Conservation (phyloP, 129 eudicot species). For the Artemisia tridentata region DNA sequence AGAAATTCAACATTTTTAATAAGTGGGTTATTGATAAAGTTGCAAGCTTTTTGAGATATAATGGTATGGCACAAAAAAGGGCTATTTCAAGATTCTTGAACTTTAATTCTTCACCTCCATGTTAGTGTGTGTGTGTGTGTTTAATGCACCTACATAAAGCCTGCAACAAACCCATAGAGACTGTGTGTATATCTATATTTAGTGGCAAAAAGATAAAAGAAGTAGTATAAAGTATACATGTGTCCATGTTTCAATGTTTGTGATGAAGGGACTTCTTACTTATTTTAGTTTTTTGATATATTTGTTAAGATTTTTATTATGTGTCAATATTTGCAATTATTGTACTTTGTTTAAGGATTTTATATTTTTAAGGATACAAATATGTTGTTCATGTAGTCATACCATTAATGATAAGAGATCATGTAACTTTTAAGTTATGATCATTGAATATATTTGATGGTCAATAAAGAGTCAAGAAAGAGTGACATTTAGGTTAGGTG, state of each 20-base stretch:
- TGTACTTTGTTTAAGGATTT: neutral
- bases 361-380: conserved; percentile 6
- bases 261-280: conserved; percentile 13
- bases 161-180: conserved; percentile 27
- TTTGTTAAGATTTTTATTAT: too few relatives aligned
- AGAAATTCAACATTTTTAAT: neutral
- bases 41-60: neutral
- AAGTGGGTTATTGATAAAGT: too few relatives aligned
- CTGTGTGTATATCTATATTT: conserved; percentile 12
- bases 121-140: conserved; percentile 26
- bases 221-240: conserved; percentile 19
- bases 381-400: conserved; percentile 13
- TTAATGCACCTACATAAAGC: conserved; percentile 36
- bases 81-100: conserved; percentile 22
- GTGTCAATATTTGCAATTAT: conserved; percentile 7
- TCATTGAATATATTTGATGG: neutral
- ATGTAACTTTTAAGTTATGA: conserved; percentile 2
- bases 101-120: conserved; percentile 28
- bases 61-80: neutral
- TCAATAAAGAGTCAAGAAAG: conserved; percentile 22
- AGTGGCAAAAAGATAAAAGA: conserved; percentile 20
- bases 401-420: conserved; percentile 2
- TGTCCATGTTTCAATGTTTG: conserved; percentile 29
- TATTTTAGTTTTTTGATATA: too few relatives aligned
- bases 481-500: conserved; percentile 1